Base-by-base conservation (phyloP, 2,329 filamentous ascomycete species). In the Magnaporthiopsis rhizophila region DNA sequence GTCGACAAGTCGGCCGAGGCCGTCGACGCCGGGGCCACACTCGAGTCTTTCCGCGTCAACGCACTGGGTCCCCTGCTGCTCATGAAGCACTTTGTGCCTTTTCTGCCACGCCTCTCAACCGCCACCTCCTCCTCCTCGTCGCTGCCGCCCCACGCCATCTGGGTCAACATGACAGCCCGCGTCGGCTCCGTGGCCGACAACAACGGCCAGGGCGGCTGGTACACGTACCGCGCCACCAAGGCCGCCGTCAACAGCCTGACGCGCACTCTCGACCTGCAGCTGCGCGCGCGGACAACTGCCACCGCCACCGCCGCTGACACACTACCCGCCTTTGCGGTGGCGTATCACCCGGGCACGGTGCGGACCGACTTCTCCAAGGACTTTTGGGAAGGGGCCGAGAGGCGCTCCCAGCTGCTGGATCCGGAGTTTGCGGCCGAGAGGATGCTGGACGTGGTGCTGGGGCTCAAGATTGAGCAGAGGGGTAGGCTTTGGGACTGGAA, bases 311-410 rank as follows among this genome's bases (percentile, higher is more conserved):
- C 5, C 32, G 32, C 5, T 9, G 32, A 9, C 32, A 34, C n/a
- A 5, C 38, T 53, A 21, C 86, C 84, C 62, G 89, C 89, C 0
- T 79, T 92, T 68, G 86, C 86, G 1, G 77, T 96, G 13, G 83
- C 83, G 12, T 81, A 95, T 71, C 91, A 95, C 75, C 91, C 91
- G 1, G 91, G 91, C 3, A 95, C 91, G 1, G 90, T 95, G 61
- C 87, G 83, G 77, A 95, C 91, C 62, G 87, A 83, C 12, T 76
- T 96, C 66, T 91, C 87, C 67, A 82, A 80, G 70, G 86, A 86
- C 58, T 95, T 90, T 72, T 94, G 90, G 90, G 78, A 72, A 0
- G 84, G 80, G 57, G 86, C 89, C 45, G 79, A 80, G 58, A 79
- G 80, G 59, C 80, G 83, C 68, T 79, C 71, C 1, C 86, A 88